Evolutionary conservation across 2,329 filamentous ascomycete genomes (phyloP), one percentile per base, ranked within the genome.

Genomic region (Chaetomium globosum): DNA sequence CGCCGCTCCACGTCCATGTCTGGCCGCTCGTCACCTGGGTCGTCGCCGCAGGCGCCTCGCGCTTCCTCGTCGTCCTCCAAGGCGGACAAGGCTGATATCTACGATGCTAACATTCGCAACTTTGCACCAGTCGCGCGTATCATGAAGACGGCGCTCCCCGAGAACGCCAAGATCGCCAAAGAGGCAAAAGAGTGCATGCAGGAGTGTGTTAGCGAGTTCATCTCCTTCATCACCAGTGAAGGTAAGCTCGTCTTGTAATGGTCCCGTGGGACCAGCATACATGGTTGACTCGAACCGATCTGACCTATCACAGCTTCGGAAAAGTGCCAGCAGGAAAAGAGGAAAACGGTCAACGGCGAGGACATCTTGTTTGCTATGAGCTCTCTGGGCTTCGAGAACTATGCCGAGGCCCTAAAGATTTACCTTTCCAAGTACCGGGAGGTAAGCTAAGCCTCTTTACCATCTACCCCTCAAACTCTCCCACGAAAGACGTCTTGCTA

Each of bases 131-230:
- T 99, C 75, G 95, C 95, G 71, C 90, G 95, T 64, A 98, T 99
- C 78, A 99, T 99, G 95, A 99, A 99, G 80, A 90, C 93, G 73
- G 95, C 95, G 7, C 84, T 99, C 57, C 95, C 95, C 59, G 95
- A 99, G 71, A 99, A 99, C 76, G 95, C 95, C 72, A 99, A 99
- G 81, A 99, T 99, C 68, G 93, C 93, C 66, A 99, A 99, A 77
- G 95, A 99, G 77, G 95, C 95, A 63, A 99, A 99, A 79, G 95
- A 99, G 78, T 99, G 95, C 80, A 98, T 99, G 95, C 95, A 99
- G 79, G 95, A 99, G 79, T 99, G 95, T 76, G 95, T 99, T 65
- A 97, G 93, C 87, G 95, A 99, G 81, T 99, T 99, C 79, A 99
- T 99, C 82, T 97, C 92, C 7, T 99, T 99, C 83, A 98, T 99